Evolutionary conservation across 345 rosid genomes (phyloP).

Genomic region (Citrus glauca): DNA sequence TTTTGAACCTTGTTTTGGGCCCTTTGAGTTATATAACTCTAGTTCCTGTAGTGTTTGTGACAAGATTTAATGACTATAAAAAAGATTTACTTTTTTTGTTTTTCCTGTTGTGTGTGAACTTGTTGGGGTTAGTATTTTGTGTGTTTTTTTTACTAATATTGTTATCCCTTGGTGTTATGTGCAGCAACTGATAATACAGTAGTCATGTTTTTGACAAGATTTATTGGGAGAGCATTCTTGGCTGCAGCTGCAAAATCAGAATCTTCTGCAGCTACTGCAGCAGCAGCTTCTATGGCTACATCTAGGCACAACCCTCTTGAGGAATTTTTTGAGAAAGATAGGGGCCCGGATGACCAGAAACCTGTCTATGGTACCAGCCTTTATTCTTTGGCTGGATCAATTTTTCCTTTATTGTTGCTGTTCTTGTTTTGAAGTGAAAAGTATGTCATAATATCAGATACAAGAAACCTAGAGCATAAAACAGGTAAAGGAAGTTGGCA

Average conservation of each 20-base stretch:
- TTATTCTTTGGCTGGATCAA: background rate
- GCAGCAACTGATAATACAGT: background rate
- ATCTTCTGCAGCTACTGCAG: conserved; percentile 42
- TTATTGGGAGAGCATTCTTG: conserved; percentile 57
- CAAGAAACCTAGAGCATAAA: background rate
- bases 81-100: no score
- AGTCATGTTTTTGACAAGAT: conserved; percentile 62
- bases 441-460: background rate
- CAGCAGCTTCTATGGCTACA: conserved; percentile 43
- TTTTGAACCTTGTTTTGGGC: background rate
- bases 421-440: background rate
- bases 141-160: background rate
- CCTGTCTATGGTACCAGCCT: conserved; percentile 62
- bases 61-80: background rate
- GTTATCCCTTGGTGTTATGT: background rate
- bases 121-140: background rate
- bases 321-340: conserved; percentile 77
- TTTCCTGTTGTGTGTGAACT: background rate
- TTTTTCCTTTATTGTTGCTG: background rate
- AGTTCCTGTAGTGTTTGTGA: background rate
- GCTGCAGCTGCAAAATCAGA: conserved; percentile 68
- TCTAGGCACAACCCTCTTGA: conserved; percentile 61
- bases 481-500: background rate
- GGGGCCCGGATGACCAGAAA: conserved; percentile 62
- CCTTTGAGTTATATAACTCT: background rate